Evolutionary conservation across 2,329 filamentous ascomycete genomes (phyloP).

Genomic region (Talaromyces pinophilus): DNA sequence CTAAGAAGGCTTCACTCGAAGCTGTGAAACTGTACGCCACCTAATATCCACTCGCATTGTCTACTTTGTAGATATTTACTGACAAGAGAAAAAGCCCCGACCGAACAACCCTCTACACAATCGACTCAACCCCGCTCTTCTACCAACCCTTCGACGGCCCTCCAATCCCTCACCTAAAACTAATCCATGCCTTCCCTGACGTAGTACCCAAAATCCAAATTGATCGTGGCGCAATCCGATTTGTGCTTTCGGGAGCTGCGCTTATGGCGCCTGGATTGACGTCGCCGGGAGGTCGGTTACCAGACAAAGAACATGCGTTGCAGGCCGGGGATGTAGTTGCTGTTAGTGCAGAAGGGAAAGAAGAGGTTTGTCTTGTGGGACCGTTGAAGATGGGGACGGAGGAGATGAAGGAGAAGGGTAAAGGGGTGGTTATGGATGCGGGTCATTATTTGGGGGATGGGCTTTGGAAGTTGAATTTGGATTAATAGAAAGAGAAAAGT

Average conservation of each 20-base stretch:
- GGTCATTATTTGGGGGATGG: conserved; percentile 94
- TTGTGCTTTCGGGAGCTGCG: conserved; percentile 88
- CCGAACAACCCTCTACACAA: conserved; percentile 82
- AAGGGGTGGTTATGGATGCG: conserved; percentile 90
- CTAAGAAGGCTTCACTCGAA: conserved; percentile 89
- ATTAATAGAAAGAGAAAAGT: conserved; percentile 41
- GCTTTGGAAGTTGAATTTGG: conserved; percentile 73
- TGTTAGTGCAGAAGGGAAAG: conserved; percentile 89
- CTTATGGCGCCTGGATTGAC: conserved; percentile 96
- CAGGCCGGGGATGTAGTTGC: conserved; percentile 81
- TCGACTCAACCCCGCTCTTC: conserved; percentile 78
- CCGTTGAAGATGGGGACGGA: conserved; percentile 79
- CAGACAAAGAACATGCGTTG: conserved; percentile 64
- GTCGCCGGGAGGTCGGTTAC: conserved; percentile 76
- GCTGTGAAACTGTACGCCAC: conserved; percentile 74
- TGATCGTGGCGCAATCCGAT: conserved; percentile 93
- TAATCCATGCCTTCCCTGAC: conserved; percentile 86
- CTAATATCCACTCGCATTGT: background rate
- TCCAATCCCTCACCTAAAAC: conserved; percentile 81
- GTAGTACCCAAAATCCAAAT: conserved; percentile 84
- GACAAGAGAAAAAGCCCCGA: conserved; percentile 60
- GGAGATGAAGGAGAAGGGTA: conserved; percentile 91
- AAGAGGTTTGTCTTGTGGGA: conserved; percentile 85
- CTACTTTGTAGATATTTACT: background rate
- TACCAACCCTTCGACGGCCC: conserved; percentile 79